phyloP scores from a whole-genome alignment of 108 stramenopile genomes.

The Nitzschia palea region DNA sequence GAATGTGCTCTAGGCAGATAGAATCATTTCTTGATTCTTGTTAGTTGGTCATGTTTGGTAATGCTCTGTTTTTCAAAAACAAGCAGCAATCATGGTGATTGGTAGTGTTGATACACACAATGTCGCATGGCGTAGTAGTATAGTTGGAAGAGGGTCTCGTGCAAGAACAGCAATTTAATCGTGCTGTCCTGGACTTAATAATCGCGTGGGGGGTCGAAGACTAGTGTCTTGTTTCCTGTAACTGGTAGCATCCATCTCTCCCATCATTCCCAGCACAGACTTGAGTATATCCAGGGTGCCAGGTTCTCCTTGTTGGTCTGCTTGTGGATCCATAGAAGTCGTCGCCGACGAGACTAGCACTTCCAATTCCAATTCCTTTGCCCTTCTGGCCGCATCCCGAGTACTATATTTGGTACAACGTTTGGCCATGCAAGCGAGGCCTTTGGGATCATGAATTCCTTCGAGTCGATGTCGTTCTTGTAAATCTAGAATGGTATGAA shows the following conservation, averaged over 20 bases:
- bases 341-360: too few relatives aligned
- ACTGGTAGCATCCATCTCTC: background rate
- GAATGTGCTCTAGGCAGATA: too few relatives aligned
- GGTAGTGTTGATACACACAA: too few relatives aligned
- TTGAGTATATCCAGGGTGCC: background rate
- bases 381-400: background rate
- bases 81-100: too few relatives aligned
- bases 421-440: background rate
- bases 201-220: slow-evolving; percentile 1
- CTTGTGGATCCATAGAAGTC: background rate
- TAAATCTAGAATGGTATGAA: slow-evolving; percentile 3
- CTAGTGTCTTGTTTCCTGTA: background rate
- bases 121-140: too few relatives aligned
- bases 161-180: too few relatives aligned
- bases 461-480: slow-evolving; percentile 2
- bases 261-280: slow-evolving; percentile 7
- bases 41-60: too few relatives aligned
- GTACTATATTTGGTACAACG: slow-evolving; percentile 5
- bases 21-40: too few relatives aligned
- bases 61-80: too few relatives aligned
- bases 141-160: too few relatives aligned
- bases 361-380: background rate
- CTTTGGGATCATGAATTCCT: background rate
- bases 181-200: slow-evolving; percentile 9
- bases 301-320: background rate